A percentile compares a stretch with the other conserved stretches of the same genome.
Conservation (phyloP, 73 alveolate species). For the Effrenium voratum region DNA sequence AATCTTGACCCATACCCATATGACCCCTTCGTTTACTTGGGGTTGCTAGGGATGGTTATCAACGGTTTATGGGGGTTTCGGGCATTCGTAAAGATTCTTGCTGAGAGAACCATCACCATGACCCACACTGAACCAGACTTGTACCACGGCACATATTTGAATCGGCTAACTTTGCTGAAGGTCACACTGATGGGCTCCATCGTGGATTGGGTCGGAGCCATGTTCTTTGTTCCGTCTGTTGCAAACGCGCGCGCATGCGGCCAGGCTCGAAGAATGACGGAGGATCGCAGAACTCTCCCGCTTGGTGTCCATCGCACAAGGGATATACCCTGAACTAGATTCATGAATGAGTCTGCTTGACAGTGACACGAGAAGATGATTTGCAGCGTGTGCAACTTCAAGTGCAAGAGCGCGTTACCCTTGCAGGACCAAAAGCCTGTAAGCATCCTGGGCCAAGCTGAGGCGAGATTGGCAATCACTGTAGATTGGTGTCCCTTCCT, state of each 20-base stretch:
- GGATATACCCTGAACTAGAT: neutral
- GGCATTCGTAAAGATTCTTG: no score
- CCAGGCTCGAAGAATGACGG: slow-evolving; percentile 86
- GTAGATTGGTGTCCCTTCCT: neutral
- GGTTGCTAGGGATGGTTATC: no score
- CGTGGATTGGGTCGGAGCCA: slow-evolving; percentile 73
- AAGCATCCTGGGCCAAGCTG: slow-evolving; percentile 23
- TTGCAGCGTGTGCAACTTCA: neutral
- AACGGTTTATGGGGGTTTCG: no score
- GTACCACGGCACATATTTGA: no score
- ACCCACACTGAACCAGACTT: no score
- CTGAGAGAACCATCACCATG: no score
- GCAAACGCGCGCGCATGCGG: neutral
- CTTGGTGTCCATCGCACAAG: neutral
- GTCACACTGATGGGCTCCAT: slow-evolving; percentile 90
- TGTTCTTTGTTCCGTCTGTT: neutral
- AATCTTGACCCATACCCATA: no score
- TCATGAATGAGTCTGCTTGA: neutral
- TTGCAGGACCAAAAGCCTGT: slow-evolving; percentile 44
- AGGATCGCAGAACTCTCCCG: neutral
- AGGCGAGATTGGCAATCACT: neutral
- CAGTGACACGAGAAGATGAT: neutral
- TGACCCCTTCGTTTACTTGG: no score
- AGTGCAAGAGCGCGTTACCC: neutral
- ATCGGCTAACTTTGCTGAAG: neutral